Percentiles rank a stretch among this genome's conserved stretches.
Conservation (phyloP, 2,329 filamentous ascomycete genomes). For the Ophiocordyceps camponoti-rufipedis region DNA sequence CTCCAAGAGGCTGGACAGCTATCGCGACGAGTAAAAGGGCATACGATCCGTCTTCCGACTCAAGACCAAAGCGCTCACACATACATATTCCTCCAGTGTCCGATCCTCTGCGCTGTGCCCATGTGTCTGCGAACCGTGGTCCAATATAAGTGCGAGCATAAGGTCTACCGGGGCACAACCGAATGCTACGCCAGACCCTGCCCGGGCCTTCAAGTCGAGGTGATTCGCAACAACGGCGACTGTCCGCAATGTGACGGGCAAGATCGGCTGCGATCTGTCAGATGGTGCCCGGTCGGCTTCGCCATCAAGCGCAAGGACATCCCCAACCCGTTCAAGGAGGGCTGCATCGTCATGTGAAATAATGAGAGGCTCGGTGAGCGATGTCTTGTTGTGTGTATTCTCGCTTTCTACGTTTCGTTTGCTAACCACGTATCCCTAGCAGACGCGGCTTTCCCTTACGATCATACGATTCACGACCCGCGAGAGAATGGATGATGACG, state of each 20-base stretch:
- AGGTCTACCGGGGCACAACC: conserved; percentile 15
- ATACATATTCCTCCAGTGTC: not conserved
- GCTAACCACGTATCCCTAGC: too few species aligned
- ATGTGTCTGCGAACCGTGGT: conserved; percentile 17
- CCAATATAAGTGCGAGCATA: conserved; percentile 19
- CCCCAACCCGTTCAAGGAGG: not conserved
- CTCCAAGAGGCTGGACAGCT: too few species aligned
- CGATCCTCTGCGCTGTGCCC: not conserved
- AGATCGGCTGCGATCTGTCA: conserved; percentile 12
- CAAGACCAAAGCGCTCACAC: not conserved
- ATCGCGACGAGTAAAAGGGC: too few species aligned
- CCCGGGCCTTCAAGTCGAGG: conserved; percentile 12
- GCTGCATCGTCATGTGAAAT: conserved; percentile 9
- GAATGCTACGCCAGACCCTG: conserved; percentile 16
- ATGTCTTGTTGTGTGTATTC: not conserved
- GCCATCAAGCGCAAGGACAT: not conserved
- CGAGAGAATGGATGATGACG: not conserved
- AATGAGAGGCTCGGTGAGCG: not conserved
- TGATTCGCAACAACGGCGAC: conserved; percentile 12
- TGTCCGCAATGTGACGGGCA: conserved; percentile 17
- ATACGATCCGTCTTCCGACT: too few species aligned
- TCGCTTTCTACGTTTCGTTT: too few species aligned
- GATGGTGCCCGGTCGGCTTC: conserved; percentile 19
- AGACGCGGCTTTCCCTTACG: too few species aligned
- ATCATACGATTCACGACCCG: not conserved